Base-by-base conservation (phyloP, 1,284 basidiomycete genomes). In the Pseudozyma tsukubaensis region DNA sequence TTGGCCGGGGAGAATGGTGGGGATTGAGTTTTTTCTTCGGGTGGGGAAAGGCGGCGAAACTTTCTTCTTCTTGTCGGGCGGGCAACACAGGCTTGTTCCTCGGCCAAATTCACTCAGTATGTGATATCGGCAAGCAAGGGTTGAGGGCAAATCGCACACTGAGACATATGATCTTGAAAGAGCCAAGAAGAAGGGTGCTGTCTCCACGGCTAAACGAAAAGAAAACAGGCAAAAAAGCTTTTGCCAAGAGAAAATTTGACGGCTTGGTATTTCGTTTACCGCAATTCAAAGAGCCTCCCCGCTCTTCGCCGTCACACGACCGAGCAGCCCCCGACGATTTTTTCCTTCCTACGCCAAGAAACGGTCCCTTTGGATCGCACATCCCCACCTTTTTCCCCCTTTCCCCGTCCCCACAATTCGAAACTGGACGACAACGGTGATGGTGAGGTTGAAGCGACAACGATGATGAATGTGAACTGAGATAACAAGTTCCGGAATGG, bases 71-170 rank as follows among this genome's bases (percentile, higher is more conserved):
- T 29, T n/a, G n/a, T n/a, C n/a, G n/a, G n/a, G n/a, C n/a, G n/a
- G n/a, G n/a, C 24, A 29, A 29, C 24, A 6, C 24, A 6, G 24
- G 37, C 3, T 16, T 16, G 39, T 12, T 37, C 40, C 45, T 44
- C 48, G 49, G 40, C 57, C 19, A 58, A 50, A 43, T 42, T 50
- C 48, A 34, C 56, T 18, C 56, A 58, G 50, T 36, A 32, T 11
- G 36, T 16, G n/a, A 21, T 54, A 32, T 36, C 53, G 34, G 53
- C 53, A 55, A 56, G 53, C 53, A 55, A 56, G 54, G 54, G 54
- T 49, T 49, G n/a, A 47, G 54, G 54, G 54, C 24, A 29, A 29
- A 29, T 29, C 24, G 24, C 24, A 29, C 24, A 29, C 24, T 29
- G 24, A 29, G 24, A 29, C 24, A 29, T 29, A 29, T 43, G 24